A percentile compares a stretch with the other conserved stretches of the same genome.
phyloP scores from a whole-genome alignment of 2,329 filamentous ascomycete genomes.

The Emergomyces orientalis region DNA sequence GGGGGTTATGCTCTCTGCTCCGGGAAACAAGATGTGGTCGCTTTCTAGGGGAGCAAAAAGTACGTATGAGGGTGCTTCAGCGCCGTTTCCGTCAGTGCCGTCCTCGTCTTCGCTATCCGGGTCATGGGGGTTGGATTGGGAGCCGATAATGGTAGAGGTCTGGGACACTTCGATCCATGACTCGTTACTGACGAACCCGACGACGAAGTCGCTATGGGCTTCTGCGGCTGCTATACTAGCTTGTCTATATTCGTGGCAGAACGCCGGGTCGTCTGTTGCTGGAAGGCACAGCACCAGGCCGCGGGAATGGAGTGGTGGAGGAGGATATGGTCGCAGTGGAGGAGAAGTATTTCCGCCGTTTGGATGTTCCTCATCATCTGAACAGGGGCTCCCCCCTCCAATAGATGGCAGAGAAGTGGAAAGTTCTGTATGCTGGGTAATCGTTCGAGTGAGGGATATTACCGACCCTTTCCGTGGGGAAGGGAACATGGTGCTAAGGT shows the following conservation, averaged over 20 bases:
- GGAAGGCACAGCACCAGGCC: constrained; percentile 31
- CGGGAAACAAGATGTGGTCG: constrained; percentile 14
- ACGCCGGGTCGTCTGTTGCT: constrained; percentile 23
- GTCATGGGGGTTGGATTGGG: background rate
- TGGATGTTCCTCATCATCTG: constrained; percentile 9
- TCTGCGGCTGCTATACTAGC: constrained; percentile 31
- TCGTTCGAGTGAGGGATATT: constrained; percentile 35
- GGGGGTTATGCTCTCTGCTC: background rate
- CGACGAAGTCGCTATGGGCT: constrained; percentile 34
- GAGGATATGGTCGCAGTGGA: constrained; percentile 12
- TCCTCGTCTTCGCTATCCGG: constrained; percentile 14
- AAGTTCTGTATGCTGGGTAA: constrained; percentile 29
- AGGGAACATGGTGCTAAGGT: constrained; percentile 16
- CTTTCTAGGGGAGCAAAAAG: constrained; percentile 24
- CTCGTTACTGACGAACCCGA: constrained; percentile 30
- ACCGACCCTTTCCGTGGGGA: constrained; percentile 30
- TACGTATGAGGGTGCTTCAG: constrained; percentile 15
- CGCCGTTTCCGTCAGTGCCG: constrained; percentile 2
- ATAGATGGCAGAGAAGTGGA: constrained; percentile 15
- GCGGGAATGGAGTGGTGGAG: constrained; percentile 29
- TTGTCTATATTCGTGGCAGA: constrained; percentile 27
- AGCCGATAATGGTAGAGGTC: constrained; percentile 8
- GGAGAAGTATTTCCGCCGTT: constrained; percentile 11
- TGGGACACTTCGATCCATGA: constrained; percentile 28
- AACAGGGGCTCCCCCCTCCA: constrained; percentile 7